Base-by-base conservation (phyloP, 1,139 yeast genomes). In the Meyerozyma smithsonii region DNA sequence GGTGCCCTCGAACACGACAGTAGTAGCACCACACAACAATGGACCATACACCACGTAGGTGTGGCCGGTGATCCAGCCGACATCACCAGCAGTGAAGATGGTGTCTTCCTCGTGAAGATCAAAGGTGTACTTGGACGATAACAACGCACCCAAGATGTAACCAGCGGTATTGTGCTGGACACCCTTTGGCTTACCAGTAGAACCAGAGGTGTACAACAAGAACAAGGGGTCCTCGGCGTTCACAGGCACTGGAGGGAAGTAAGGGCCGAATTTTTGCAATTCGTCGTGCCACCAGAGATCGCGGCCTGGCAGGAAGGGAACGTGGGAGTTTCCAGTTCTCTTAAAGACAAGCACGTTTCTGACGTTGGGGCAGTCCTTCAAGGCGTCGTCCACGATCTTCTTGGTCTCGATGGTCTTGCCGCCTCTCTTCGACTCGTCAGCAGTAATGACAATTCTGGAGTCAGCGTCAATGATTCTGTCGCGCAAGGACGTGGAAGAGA, bases 31-130 rank as follows among this genome's bases (percentile, higher is more conserved):
- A 50, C 74, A 74, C 40, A 82, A 65, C 51, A 85, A 70, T 18
- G 95, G 95, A 40, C 94, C 95, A 56, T 85, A 85, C 36, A 84
- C 87, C 32, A 78, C 87, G 57, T 84, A 85, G 2, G 92, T 79
- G 63, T 85, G 95, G 41, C 95, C 95, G 8, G 94, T 84, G 54
- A 85, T 84, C 95, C 95, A 85, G 49, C 95, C 95, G 44, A 85
- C 79, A 59, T 85, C 95, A 54, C 94, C 95, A 15, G 94, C 94
- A 10, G 94, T 84, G 67, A 85, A 85, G 44, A 85, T 64, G 23
- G 77, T 67, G 56, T 85, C 95, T 35, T 79, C 80, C 46, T 74
- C 77, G 53, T 84, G 90, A 36, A 83, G 77, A 57, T 85, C 94
- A 62, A 85, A 85, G 30, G 81, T 79, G 59, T 84, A 84, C 59